Evolutionary conservation across 73 alveolate species (phyloP).

Genomic region (Symbiodinium natans): DNA sequence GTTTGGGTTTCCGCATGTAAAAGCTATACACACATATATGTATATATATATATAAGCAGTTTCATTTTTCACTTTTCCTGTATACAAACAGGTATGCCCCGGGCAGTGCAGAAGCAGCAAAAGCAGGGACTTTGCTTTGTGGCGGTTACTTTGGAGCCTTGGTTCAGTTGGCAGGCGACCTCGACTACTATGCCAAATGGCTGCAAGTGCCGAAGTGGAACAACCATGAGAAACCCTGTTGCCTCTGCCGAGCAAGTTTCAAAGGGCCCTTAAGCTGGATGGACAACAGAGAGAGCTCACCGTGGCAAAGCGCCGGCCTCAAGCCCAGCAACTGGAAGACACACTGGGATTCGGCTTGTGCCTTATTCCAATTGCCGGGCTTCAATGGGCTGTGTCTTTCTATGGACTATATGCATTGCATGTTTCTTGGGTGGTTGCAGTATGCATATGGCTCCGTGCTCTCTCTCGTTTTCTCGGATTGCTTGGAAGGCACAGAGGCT

Average conservation of each 20-base stretch:
- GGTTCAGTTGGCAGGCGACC: background rate
- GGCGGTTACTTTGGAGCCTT: background rate
- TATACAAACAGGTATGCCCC: background rate
- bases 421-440: background rate
- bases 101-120: background rate
- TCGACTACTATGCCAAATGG: background rate
- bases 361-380: background rate
- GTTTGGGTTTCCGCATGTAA: too few species aligned
- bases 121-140: background rate
- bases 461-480: background rate
- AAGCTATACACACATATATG: too few species aligned
- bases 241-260: background rate
- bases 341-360: background rate
- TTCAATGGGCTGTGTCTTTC: background rate
- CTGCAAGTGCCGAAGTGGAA: background rate
- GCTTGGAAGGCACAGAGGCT: background rate
- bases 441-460: background rate
- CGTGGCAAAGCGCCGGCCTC: background rate
- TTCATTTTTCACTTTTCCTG: too few species aligned
- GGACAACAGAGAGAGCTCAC: background rate
- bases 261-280: background rate
- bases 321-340: background rate
- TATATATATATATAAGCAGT: too few species aligned
- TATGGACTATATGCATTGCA: conserved; percentile 10
- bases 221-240: background rate